Evolutionary conservation across 2,329 filamentous ascomycete species (phyloP).

Genomic region (Lasiodiplodia theobromae): DNA sequence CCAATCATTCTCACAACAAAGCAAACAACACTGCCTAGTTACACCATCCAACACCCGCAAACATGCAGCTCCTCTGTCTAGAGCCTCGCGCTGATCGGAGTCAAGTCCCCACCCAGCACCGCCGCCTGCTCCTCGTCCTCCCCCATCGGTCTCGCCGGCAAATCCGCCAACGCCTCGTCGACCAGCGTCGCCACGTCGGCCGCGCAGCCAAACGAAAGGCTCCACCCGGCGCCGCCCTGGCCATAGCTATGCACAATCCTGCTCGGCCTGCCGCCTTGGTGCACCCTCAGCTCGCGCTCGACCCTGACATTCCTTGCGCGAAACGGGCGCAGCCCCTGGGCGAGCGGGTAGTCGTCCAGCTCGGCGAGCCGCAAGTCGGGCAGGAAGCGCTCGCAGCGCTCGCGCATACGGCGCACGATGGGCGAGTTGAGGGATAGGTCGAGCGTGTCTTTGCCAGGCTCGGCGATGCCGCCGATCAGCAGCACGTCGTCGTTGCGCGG

Average conservation of each 20-base stretch:
- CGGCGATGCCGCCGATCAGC: constrained; percentile 42
- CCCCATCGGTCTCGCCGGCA: constrained; percentile 15
- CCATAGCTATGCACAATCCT: constrained; percentile 56
- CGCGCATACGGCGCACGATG: constrained; percentile 52
- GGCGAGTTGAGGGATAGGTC: constrained; percentile 50
- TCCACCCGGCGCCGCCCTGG: constrained; percentile 56
- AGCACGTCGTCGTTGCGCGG: constrained; percentile 55
- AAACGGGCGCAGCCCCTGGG: constrained; percentile 54
- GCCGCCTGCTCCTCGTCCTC: no score
- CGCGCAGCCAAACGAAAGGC: constrained; percentile 51
- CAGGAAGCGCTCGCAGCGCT: constrained; percentile 53
- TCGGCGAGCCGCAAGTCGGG: constrained; percentile 51
- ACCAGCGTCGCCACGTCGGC: constrained; percentile 46
- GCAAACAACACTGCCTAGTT: no score
- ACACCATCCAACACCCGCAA: no score
- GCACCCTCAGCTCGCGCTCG: constrained; percentile 49
- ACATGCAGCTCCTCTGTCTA: no score
- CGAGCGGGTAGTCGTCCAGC: constrained; percentile 52
- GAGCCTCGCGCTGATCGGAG: no score
- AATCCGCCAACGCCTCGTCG: constrained; percentile 42
- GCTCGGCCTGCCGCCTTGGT: constrained; percentile 33
- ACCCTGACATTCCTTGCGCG: constrained; percentile 51
- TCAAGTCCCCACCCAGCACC: no score
- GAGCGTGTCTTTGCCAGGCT: constrained; percentile 34
- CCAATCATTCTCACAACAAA: no score